phyloP scores from a whole-genome alignment of 2,329 filamentous ascomycete genomes.

The Elsinoe ampelina region DNA sequence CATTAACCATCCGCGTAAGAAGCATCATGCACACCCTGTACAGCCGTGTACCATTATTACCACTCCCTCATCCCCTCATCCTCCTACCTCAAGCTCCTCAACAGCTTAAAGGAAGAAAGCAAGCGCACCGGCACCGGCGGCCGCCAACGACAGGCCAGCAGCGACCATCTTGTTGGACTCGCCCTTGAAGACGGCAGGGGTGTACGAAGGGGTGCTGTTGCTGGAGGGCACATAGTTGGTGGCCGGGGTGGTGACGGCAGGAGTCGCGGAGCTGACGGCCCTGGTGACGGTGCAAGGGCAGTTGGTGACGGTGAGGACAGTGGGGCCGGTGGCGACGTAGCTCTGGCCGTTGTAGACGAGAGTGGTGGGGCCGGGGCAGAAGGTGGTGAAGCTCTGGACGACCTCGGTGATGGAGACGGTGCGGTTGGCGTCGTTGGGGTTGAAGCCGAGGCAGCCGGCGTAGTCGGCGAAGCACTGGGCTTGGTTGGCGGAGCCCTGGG shows the following conservation, averaged over 20 bases:
- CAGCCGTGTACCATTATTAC: neutral
- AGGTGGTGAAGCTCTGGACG: constrained; percentile 19
- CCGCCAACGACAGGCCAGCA: constrained; percentile 12
- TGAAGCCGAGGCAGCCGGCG: constrained; percentile 16
- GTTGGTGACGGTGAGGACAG: constrained; percentile 21
- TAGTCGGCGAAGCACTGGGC: constrained; percentile 14
- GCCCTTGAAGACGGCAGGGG: constrained; percentile 7
- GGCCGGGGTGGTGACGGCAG: constrained; percentile 5
- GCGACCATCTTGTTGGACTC: constrained; percentile 11
- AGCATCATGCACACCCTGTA: constrained; percentile 1
- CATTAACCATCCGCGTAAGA: neutral
- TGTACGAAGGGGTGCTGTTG: constrained; percentile 9
- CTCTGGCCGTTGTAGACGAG: constrained; percentile 20
- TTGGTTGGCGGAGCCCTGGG: constrained; percentile 8
- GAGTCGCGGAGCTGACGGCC: constrained; percentile 12
- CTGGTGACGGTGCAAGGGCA: constrained; percentile 18
- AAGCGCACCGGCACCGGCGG: constrained; percentile 9
- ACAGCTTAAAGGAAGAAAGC: constrained; percentile 10
- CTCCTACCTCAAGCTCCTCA: too few species aligned
- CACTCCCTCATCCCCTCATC: neutral
- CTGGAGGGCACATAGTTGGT: neutral
- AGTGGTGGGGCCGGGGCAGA: constrained; percentile 21
- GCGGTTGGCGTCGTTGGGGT: constrained; percentile 11
- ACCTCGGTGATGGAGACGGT: constrained; percentile 16
- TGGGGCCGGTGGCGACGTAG: constrained; percentile 20